Base-by-base conservation (phyloP, 2,329 filamentous ascomycete species). In the Biscogniauxia mediterranea region DNA sequence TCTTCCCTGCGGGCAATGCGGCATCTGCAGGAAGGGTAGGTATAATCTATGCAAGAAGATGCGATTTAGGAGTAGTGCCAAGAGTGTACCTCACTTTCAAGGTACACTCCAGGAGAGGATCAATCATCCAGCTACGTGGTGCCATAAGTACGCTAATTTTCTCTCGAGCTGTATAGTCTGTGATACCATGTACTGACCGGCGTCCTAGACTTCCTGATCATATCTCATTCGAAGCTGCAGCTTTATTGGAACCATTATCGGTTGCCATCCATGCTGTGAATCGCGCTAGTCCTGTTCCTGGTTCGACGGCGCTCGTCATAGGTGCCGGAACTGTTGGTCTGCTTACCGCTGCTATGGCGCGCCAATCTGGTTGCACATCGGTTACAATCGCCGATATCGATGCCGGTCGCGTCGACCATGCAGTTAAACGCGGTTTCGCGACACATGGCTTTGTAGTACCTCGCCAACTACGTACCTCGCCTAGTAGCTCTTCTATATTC, bases 301-400 rank as follows among this genome's bases (percentile, higher is more conserved):
- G 83, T 6, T 84, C 83, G 3, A 83, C 81, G 1, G 83, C 84
- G 3, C 75, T 89, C n/a, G 82, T 89, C 26, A 81, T 88, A n/a
- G 87, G 87, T 17, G 85, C 86, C 11, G 87, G 86, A 17, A 83
- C 87, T 1, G 82, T 89, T 28, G 87, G 87, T 1, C 76, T 89
- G 2, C 76, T 89, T 52, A 87, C 84, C 13, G 85, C 86, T 3
- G 85, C 84, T 20, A 87, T 88, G 79, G 85, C 86, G 3, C 77
- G 83, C 26, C 82, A 85, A 67, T 83, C 85, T 11, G 86, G 85
- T 25, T 87, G 85, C 63, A 80, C 80, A 1, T 77, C 80, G 38
- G 81, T 89, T 23, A 85, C 84, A 3, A 85, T 87, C 51, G 81
- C 84, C 15, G 87, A 89, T 67, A 76, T 89, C 11, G 84, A 87